phyloP scores from a whole-genome alignment of 2,329 filamentous ascomycete genomes.

The Parascedosporium putredinis region DNA sequence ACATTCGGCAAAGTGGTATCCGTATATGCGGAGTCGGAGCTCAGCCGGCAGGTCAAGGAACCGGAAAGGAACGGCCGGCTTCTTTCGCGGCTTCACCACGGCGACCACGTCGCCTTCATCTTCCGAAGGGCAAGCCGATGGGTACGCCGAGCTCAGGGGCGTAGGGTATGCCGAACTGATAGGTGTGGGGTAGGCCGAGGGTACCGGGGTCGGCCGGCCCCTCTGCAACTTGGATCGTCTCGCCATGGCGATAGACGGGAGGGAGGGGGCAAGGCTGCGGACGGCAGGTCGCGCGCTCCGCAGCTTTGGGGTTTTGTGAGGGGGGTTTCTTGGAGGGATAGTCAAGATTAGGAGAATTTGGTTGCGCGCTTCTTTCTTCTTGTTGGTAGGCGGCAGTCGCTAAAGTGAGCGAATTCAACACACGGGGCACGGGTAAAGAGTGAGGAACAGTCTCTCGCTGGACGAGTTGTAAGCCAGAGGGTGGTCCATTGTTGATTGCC shows the following conservation, averaged over 20 bases:
- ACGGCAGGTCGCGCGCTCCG: no score
- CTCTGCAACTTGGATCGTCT: constrained; percentile 5
- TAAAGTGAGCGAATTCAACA: neutral
- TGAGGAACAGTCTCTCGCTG: constrained; percentile 11
- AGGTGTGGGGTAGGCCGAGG: neutral
- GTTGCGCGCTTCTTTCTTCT: neutral
- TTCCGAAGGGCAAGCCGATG: constrained; percentile 27
- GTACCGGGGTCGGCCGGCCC: constrained; percentile 5
- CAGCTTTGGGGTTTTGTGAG: neutral
- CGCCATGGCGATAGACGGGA: constrained; percentile 5
- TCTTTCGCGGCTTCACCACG: constrained; percentile 11
- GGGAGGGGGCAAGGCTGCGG: neutral
- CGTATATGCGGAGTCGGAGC: constrained; percentile 59
- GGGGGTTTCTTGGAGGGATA: neutral
- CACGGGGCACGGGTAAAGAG: neutral
- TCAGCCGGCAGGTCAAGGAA: constrained; percentile 62
- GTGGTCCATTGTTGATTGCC: constrained; percentile 36
- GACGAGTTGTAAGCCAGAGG: constrained; percentile 30
- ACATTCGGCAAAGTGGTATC: constrained; percentile 44
- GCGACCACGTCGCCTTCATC: constrained; percentile 23
- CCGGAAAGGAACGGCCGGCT: constrained; percentile 37
- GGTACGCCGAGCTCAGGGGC: constrained; percentile 25
- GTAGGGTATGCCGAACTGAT: constrained; percentile 21
- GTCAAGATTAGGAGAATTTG: neutral
- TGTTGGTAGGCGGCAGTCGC: neutral